Evolutionary conservation across 1,284 basidiomycete genomes (phyloP).

Genomic region (Filobasidium uniguttulatum): DNA sequence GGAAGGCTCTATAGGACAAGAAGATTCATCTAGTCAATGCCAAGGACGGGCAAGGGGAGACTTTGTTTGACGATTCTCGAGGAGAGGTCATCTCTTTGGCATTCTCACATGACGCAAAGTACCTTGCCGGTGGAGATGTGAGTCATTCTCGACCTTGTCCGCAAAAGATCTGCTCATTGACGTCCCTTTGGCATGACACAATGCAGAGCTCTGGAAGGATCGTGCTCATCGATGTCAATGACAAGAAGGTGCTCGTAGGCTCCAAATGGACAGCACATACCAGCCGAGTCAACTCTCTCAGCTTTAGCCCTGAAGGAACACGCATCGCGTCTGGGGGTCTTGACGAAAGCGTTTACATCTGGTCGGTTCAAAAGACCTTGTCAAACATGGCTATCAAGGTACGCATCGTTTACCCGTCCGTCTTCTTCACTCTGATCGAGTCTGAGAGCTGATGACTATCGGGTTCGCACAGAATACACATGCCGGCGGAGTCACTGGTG

Average conservation of each 20-base stretch:
- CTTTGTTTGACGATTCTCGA: slow-evolving; percentile 53
- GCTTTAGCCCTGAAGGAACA: slow-evolving; percentile 59
- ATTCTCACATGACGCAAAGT: slow-evolving; percentile 61
- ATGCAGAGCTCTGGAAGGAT: slow-evolving; percentile 27
- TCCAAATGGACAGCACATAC: slow-evolving; percentile 80
- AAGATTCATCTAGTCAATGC: slow-evolving; percentile 49
- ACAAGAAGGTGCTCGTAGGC: slow-evolving; percentile 54
- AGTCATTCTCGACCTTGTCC: slow-evolving; percentile 20
- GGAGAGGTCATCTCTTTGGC: slow-evolving; percentile 61
- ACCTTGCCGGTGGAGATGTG: slow-evolving; percentile 71
- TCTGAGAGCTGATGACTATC: not conserved
- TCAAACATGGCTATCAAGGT: slow-evolving; percentile 65
- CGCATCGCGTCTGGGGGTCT: slow-evolving; percentile 75
- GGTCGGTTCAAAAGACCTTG: slow-evolving; percentile 62
- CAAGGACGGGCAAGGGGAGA: slow-evolving; percentile 16
- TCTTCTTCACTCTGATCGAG: slow-evolving; percentile 8
- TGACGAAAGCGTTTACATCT: slow-evolving; percentile 84
- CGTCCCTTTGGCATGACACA: not conserved
- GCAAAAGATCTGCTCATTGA: slow-evolving; percentile 1
- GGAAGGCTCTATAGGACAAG: slow-evolving; percentile 44
- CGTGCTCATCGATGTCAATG: slow-evolving; percentile 45
- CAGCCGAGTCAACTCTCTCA: slow-evolving; percentile 62
- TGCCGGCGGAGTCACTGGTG: slow-evolving; percentile 64
- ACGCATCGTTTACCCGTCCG: slow-evolving; percentile 23
- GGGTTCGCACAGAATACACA: slow-evolving; percentile 50